Evolutionary conservation across 2,329 filamentous ascomycete species (phyloP), one percentile per base, ranked within the genome.

Genomic region (Nothopassalora personata): DNA sequence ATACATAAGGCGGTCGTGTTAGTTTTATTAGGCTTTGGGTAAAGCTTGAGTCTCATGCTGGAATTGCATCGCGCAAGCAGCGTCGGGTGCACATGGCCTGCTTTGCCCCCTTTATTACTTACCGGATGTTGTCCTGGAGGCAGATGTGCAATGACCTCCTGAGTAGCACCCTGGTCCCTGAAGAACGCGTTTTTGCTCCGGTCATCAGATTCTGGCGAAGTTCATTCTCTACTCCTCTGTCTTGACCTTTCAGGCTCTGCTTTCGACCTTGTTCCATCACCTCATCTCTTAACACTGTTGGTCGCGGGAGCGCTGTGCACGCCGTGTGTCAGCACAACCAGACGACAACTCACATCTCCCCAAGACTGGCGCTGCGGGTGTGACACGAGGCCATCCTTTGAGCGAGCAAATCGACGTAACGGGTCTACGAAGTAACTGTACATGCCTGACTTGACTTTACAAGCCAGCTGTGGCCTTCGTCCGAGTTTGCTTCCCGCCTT

Each of bases 91-190:
- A 43, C 18, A 28, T 49, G 19, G 23, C 13, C 8, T n/a, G 46
- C 13, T 49, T 30, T 49, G 46, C 18, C 46, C 46, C 46, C 46
- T 49, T 49, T 49, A 23, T 23, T 23, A 23, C 23, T 3, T 23
- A 49, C 46, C 28, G 19, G 43, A 18, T 18, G 43, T 49, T 15
- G 46, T 49, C 23, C 19, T 49, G 19, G 46, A 28, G 18, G 46
- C 28, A 28, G 46, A 49, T 28, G 46, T 49, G 46, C 46, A 52
- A 34, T 52, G 28, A 53, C 51, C 51, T 53, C 51, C 51, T 53
- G 31, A 53, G 27, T 23, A 19, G n/a, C 51, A 49, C 46, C 46
- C 46, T 49, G 28, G 18, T 48, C 46, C 46, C 46, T 48, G 46
- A 49, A 18, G 39, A n/a, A 49, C 27, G 46, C 46, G 46, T 49